These are phyloP conservation scores for Buddleja alternifolia DNA, from an alignment of 257 asterid genomes.

Conservation along the genomic window DNA sequence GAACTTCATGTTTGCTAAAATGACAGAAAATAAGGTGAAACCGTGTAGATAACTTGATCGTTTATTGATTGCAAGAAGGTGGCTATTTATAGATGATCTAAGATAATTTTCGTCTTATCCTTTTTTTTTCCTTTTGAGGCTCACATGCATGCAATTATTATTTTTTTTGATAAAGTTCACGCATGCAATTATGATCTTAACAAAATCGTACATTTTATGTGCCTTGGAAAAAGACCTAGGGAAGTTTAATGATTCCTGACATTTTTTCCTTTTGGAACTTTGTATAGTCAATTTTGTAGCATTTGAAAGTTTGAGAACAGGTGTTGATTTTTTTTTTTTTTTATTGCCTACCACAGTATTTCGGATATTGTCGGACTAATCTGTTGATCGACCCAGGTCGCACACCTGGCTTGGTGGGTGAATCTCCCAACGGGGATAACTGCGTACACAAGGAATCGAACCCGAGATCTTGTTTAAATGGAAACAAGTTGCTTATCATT, in stretches of 20 bases:
- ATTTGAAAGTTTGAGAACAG: constrained; percentile 30
- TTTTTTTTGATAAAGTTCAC: too few relatives aligned
- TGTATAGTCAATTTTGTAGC: constrained; percentile 7
- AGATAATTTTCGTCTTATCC: neutral
- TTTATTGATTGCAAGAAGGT: neutral
- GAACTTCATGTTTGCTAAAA: constrained; percentile 36
- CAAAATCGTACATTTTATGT: constrained; percentile 25
- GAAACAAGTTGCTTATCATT: too few relatives aligned
- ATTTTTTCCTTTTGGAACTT: constrained; percentile 16
- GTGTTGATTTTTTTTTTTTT: constrained; percentile 41
- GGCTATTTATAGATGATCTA: constrained; percentile 26
- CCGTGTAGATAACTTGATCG: neutral
- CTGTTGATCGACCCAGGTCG: too few relatives aligned
- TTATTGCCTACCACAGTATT: too few relatives aligned
- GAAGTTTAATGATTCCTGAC: constrained; percentile 9
- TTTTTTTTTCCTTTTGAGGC: neutral
- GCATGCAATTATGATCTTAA: constrained; percentile 12
- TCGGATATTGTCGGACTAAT: too few relatives aligned
- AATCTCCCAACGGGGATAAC: too few relatives aligned
- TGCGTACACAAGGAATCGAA: too few relatives aligned
- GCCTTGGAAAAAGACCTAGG: constrained; percentile 12
- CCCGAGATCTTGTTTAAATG: too few relatives aligned
- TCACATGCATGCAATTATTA: too few relatives aligned
- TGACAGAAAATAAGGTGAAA: neutral
- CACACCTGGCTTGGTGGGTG: too few relatives aligned